Evolutionary conservation across 768 basidiomycete genomes (phyloP).

Genomic region (Boletellus emodensis): DNA sequence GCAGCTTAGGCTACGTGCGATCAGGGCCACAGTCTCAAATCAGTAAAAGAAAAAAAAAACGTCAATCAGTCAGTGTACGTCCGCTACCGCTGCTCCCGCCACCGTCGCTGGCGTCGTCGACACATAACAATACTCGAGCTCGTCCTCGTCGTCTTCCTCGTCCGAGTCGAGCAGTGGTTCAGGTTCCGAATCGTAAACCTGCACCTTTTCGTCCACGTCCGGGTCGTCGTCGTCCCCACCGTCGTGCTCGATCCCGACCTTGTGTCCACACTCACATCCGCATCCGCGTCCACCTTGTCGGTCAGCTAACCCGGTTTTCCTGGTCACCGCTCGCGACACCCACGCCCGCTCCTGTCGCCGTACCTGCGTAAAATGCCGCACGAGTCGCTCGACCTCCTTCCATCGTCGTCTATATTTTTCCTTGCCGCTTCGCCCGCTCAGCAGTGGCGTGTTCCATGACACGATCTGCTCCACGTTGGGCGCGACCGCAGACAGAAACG

Average conservation of each 20-base stretch:
- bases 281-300: not conserved
- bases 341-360: conserved; percentile 22
- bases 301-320: too few relatives aligned
- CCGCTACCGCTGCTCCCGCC: too few relatives aligned
- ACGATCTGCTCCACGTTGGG: conserved; percentile 28
- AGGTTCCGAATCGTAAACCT: conserved; percentile 23
- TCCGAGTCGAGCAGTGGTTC: conserved; percentile 19
- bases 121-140: conserved; percentile 24
- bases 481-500: conserved; percentile 28
- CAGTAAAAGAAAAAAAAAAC: too few relatives aligned
- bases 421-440: conserved; percentile 23
- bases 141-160: conserved; percentile 26
- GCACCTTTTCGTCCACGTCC: conserved; percentile 5
- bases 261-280: too few relatives aligned
- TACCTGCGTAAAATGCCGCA: conserved; percentile 19
- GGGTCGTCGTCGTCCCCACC: not conserved
- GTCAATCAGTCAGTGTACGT: too few relatives aligned
- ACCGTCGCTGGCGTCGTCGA: not conserved
- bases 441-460: conserved; percentile 29
- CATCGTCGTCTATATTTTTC: conserved; percentile 25
- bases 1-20: too few relatives aligned
- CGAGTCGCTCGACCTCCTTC: conserved; percentile 20
- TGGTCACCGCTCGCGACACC: not conserved
- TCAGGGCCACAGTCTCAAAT: too few relatives aligned
- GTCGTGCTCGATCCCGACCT: not conserved